Evolutionary conservation across 2,329 filamentous ascomycete species (phyloP).

Genomic region (Bimuria novae-zelandiae): DNA sequence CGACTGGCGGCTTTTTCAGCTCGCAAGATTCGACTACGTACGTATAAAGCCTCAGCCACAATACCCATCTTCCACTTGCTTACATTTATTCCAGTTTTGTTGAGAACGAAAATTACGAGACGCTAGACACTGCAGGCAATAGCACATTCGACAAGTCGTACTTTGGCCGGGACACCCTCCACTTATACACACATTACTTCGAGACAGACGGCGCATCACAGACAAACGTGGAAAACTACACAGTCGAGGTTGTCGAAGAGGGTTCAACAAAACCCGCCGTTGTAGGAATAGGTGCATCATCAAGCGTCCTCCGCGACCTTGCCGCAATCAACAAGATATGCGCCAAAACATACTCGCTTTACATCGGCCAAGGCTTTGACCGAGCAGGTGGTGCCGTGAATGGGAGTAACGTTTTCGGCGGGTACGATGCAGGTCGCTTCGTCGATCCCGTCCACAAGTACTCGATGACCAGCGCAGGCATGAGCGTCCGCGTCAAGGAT

Average conservation of each 20-base stretch:
- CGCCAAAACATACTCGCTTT: constrained; percentile 49
- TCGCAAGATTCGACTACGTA: constrained; percentile 39
- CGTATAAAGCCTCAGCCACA: background rate
- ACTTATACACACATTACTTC: constrained; percentile 49
- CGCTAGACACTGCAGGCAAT: constrained; percentile 32
- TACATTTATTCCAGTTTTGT: constrained; percentile 27
- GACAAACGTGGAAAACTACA: constrained; percentile 41
- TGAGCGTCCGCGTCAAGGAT: constrained; percentile 48
- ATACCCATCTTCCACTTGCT: constrained; percentile 12
- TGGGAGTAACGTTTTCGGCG: constrained; percentile 51
- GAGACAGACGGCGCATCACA: constrained; percentile 44
- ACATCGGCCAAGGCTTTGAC: constrained; percentile 49
- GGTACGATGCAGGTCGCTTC: constrained; percentile 52
- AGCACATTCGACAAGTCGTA: constrained; percentile 26
- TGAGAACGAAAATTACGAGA: constrained; percentile 26
- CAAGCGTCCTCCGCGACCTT: constrained; percentile 47
- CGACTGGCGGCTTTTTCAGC: constrained; percentile 44
- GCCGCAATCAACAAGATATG: constrained; percentile 42
- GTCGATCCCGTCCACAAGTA: constrained; percentile 40
- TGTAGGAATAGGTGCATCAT: constrained; percentile 48
- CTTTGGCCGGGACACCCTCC: constrained; percentile 42
- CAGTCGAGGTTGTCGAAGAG: constrained; percentile 40
- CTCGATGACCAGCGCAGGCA: constrained; percentile 36
- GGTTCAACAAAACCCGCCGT: constrained; percentile 40
- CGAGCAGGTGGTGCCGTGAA: constrained; percentile 49